Base-by-base conservation (phyloP, 176 grass and related monocot genomes). In the Carex parvula region DNA sequence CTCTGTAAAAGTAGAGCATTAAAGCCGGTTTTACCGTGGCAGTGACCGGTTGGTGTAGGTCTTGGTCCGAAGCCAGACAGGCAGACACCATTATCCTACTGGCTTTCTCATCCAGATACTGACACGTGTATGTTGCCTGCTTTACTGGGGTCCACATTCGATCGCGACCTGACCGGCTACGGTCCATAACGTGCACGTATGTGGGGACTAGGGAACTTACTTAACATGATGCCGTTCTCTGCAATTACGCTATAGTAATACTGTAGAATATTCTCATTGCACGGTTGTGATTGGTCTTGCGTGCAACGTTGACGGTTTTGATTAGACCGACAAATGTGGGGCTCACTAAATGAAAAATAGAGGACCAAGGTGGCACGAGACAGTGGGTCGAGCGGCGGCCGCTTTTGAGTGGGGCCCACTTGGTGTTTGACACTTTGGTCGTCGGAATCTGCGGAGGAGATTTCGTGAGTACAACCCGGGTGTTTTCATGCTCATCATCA, bases 381-480 rank as follows among this genome's bases (percentile, higher is more conserved):
- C 52, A 18, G 80, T 69, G 39, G 80, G 20, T 22, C 4, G 62
- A 69, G 62, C 80, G 62, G 60, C 62, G 58, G 80, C 62, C 44
- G n/a, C 60, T 83, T 82, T 83, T 29, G 5, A 8, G 13, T 83
- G 80, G 80, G 26, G 3, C 13, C 62, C 61, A 26, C 53, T 46
- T 2, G 9, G 3, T 8, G 1, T 7, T 53, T 9, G 18, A 4
- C 4, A 3, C 80, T 82, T 82, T 26, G 60, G 61, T 82, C 80
- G 80, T 82, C 59, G n/a, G 17, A 82, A 48, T 82, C 60, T 67
- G 60, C 80, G 80, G 60, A 68, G n/a, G 80, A 82, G n/a, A 65
- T 66, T 67, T 30, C 18, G 37, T 26, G 26, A 26, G 26, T 26
- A 26, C 26, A 26, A 26, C 26, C 26, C 26, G 26, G 26, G 0